These are phyloP conservation scores for Trypanosoma avium DNA, from an alignment of 208 protist species.

Conservation along the genomic window DNA sequence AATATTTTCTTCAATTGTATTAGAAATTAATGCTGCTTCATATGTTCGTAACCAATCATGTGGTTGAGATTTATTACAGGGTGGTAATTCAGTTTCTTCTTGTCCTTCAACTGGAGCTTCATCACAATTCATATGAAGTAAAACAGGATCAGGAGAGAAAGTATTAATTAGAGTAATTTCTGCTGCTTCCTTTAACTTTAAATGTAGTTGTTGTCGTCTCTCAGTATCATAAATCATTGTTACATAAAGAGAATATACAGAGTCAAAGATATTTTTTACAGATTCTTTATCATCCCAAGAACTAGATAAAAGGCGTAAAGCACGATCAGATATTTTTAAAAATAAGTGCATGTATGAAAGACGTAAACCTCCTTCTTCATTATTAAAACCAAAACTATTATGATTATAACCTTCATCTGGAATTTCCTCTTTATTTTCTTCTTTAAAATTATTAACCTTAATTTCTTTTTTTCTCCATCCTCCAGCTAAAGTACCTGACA, in stretches of 20 bases:
- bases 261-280: conserved; percentile 11
- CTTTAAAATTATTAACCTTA: background rate
- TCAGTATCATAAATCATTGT: conserved; percentile 8
- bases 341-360: conserved; percentile 18
- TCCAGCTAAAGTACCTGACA: background rate
- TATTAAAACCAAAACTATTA: conserved; percentile 3
- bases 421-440: background rate
- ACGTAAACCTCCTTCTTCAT: background rate
- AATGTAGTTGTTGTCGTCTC: background rate
- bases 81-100: conserved; percentile 16
- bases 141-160: background rate
- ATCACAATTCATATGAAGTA: background rate
- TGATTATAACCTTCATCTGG: background rate
- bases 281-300: conserved; percentile 1
- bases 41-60: conserved; percentile 11
- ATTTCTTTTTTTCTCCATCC: conserved; percentile 13
- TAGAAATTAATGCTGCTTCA: background rate
- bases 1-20: conserved; percentile 7
- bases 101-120: background rate
- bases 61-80: background rate
- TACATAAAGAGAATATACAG: conserved; percentile 19
- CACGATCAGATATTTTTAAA: conserved; percentile 18
- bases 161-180: background rate
- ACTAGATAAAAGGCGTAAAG: conserved; percentile 18
- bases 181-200: background rate